phyloP scores from a whole-genome alignment of 441 rosid species.

The Metrosideros polymorpha region DNA sequence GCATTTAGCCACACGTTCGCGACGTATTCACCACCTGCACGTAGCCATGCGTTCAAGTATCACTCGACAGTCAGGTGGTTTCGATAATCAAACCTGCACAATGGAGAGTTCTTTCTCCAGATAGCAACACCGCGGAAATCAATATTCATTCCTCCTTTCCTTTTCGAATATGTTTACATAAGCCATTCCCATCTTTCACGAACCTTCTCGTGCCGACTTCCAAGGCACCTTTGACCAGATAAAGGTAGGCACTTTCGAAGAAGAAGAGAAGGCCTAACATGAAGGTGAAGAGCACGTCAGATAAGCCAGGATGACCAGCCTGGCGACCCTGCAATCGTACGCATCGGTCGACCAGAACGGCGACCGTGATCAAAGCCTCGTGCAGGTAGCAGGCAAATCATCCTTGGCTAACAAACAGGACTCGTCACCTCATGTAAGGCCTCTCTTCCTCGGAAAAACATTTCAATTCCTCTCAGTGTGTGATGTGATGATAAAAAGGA shows the following conservation, averaged over 20 bases:
- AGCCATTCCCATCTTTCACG: not conserved
- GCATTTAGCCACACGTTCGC: not conserved
- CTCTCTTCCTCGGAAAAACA: not conserved
- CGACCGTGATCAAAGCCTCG: not conserved
- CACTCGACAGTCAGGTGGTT: accelerated
- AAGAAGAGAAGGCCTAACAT: not conserved
- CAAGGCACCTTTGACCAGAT: not conserved
- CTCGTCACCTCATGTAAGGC: not conserved
- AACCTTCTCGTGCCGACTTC: not conserved
- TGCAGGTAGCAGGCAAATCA: not conserved
- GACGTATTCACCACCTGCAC: not conserved
- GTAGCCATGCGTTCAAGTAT: not conserved
- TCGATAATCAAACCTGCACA: not conserved
- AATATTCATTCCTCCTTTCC: not conserved
- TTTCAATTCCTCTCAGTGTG: not conserved
- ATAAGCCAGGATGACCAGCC: not conserved
- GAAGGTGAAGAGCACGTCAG: not conserved
- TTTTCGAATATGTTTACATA: not conserved
- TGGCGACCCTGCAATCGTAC: not conserved
- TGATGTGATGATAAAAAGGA: not conserved
- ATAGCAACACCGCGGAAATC: not conserved
- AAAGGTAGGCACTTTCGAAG: not conserved
- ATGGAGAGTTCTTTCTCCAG: not conserved
- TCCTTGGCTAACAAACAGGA: not conserved
- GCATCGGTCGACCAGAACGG: not conserved